Percentiles rank a stretch among this genome's conserved stretches.
phyloP scores from a whole-genome alignment of 1,284 basidiomycete species.

The Flammula alnicola region DNA sequence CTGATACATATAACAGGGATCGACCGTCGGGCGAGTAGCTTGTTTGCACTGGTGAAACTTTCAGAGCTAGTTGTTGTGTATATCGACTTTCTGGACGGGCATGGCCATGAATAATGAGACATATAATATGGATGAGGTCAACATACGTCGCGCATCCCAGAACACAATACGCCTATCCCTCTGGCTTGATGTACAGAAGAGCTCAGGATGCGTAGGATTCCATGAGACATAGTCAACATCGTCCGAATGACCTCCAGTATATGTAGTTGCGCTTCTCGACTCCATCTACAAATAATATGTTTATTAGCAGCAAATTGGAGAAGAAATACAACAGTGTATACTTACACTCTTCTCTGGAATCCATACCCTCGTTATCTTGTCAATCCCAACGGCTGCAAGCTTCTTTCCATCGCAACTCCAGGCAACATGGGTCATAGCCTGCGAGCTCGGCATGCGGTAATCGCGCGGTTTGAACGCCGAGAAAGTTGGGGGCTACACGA shows the following conservation, averaged over 20 bases:
- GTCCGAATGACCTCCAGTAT: slow-evolving; percentile 70
- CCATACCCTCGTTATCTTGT: slow-evolving; percentile 78
- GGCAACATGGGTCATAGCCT: slow-evolving; percentile 73
- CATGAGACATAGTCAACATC: slow-evolving; percentile 79
- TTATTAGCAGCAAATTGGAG: not conserved
- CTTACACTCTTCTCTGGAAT: slow-evolving; percentile 74
- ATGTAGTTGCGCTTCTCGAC: slow-evolving; percentile 61
- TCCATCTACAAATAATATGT: slow-evolving; percentile 59
- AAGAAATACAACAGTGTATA: slow-evolving; percentile 15
- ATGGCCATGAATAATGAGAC: slow-evolving; percentile 3
- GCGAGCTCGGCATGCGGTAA: slow-evolving; percentile 63
- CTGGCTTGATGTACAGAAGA: slow-evolving; percentile 78
- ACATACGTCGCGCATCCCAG: slow-evolving; percentile 82
- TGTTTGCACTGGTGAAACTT: slow-evolving; percentile 62
- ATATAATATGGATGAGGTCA: not conserved
- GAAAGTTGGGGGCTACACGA: slow-evolving; percentile 68
- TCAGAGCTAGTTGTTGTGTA: slow-evolving; percentile 60
- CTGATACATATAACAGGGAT: slow-evolving; percentile 64
- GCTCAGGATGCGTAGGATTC: slow-evolving; percentile 81
- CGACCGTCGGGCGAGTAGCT: slow-evolving; percentile 75
- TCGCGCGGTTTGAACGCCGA: slow-evolving; percentile 79
- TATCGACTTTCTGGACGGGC: slow-evolving; percentile 62
- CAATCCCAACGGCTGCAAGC: slow-evolving; percentile 76
- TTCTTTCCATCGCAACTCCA: slow-evolving; percentile 84
- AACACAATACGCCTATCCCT: slow-evolving; percentile 75